These are phyloP conservation scores for Erodium moschatum DNA, from an alignment of 441 rosid species.

Conservation along the genomic window DNA sequence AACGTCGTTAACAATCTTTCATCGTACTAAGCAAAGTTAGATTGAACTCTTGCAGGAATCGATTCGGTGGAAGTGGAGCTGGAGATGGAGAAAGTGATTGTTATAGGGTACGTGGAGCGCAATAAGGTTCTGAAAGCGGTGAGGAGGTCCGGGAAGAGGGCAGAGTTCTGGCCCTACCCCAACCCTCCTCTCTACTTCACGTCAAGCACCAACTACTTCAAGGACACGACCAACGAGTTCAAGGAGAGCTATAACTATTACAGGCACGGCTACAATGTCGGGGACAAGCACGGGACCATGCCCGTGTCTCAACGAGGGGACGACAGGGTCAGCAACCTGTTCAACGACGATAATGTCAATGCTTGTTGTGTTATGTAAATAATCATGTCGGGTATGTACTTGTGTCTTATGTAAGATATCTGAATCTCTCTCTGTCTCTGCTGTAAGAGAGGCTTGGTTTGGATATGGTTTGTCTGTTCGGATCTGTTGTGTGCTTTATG, in stretches of 20 bases:
- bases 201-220: conserved; percentile 50
- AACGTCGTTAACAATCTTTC: neutral
- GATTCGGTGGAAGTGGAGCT: conserved; percentile 78
- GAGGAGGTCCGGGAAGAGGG: conserved; percentile 82
- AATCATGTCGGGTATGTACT: neutral
- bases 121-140: conserved; percentile 79
- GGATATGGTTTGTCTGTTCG: neutral
- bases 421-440: neutral
- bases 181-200: conserved; percentile 83
- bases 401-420: neutral
- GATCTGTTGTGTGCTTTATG: neutral
- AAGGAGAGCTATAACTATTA: conserved; percentile 83
- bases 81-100: conserved; percentile 72
- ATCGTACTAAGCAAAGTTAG: too few relatives aligned
- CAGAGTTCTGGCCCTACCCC: conserved; percentile 91
- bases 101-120: conserved; percentile 74
- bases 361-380: conserved; percentile 78
- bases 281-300: conserved; percentile 60
- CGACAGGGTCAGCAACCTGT: conserved; percentile 85
- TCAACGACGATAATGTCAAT: conserved; percentile 82
- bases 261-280: conserved; percentile 69
- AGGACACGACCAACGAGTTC: conserved; percentile 69
- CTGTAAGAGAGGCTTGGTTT: neutral
- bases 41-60: conserved; percentile 34
- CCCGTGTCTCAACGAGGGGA: conserved; percentile 70